Evolutionary conservation across 345 rosid species (phyloP), one percentile per base, ranked within the genome.

Genomic region (Jatropha curcas): DNA sequence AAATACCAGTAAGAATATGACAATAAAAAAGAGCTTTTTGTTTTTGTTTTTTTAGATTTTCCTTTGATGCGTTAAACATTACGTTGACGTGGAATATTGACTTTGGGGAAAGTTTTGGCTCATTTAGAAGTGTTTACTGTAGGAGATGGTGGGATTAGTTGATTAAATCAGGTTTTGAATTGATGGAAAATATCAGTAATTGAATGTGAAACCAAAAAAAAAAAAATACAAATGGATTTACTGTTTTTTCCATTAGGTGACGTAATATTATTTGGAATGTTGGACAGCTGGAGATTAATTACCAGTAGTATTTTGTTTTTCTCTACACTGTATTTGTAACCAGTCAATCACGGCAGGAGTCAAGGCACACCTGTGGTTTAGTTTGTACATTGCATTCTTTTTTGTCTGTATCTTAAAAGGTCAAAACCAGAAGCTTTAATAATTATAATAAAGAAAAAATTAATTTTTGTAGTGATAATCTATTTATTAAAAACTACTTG

Each of bases 261-360:
- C 43, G 10, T 39, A 39, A 39, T 39, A 39, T 39, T 39, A 39
- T 41, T 41, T 1, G 45, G 41, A 11, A 56, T 27, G 16, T 3
- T 27, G 6, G 34, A 30, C 14, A 24, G 2, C 2, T 19, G 20
- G 48, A 24, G 50, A 56, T 8, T 12, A 27, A 56, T 56, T 27
- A 16, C 22, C 11, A 12, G 31, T 4, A n/a, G 4, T 27, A 9
- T 27, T 56, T 14, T 16, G 0, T 60, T 13, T 33, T 16, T 1
- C 11, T 39, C 45, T 9, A 8, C 45, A 19, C 6, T 52, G 56
- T 2, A 46, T 13, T n/a, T 12, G 14, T 37, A 25, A 53, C 46
- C 57, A 71, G 60, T 71, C 75, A 71, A 61, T 71, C 75, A 71
- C 68, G 75, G 68, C 75, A n/a, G 5, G 27, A 8, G 63, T 52